Percentiles rank a stretch among this genome's conserved stretches.
These are phyloP conservation scores for Paracamarosporium sp. DNA, from an alignment of 2,329 filamentous ascomycete species.

Conservation along the genomic window DNA sequence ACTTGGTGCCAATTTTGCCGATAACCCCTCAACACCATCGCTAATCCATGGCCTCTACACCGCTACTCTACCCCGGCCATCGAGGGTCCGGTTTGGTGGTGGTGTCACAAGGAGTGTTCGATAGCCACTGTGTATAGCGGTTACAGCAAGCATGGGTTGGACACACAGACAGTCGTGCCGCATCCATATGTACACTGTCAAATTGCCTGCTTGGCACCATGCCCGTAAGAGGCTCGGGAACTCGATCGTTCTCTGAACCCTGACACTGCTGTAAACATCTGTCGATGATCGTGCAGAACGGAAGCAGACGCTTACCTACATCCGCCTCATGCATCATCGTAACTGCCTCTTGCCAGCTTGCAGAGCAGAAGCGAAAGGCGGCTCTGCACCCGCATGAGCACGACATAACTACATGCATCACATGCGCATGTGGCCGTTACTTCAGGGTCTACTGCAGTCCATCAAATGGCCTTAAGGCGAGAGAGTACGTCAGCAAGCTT, in stretches of 20 bases:
- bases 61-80: constrained; percentile 42
- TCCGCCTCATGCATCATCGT: constrained; percentile 31
- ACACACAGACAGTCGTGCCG: constrained; percentile 32
- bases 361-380: constrained; percentile 39
- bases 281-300: constrained; percentile 18
- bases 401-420: constrained; percentile 44
- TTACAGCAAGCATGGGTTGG: constrained; percentile 28
- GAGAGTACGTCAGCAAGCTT: constrained; percentile 22
- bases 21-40: constrained; percentile 21
- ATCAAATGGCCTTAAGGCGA: constrained; percentile 27
- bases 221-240: not conserved
- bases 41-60: constrained; percentile 27
- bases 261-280: constrained; percentile 6
- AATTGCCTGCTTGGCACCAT: constrained; percentile 5
- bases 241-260: not conserved
- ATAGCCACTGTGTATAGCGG: constrained; percentile 21
- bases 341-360: constrained; percentile 29
- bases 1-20: constrained; percentile 34
- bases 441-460: constrained; percentile 40
- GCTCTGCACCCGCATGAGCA: constrained; percentile 41
- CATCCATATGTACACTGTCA: constrained; percentile 16
- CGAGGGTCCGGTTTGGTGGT: constrained; percentile 15
- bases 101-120: constrained; percentile 26
- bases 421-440: constrained; percentile 34
- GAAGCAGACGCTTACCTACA: constrained; percentile 22